Evolutionary conservation across 371 early-diverging fungal genomes (phyloP).

Genomic region (Batkoa obscura): DNA sequence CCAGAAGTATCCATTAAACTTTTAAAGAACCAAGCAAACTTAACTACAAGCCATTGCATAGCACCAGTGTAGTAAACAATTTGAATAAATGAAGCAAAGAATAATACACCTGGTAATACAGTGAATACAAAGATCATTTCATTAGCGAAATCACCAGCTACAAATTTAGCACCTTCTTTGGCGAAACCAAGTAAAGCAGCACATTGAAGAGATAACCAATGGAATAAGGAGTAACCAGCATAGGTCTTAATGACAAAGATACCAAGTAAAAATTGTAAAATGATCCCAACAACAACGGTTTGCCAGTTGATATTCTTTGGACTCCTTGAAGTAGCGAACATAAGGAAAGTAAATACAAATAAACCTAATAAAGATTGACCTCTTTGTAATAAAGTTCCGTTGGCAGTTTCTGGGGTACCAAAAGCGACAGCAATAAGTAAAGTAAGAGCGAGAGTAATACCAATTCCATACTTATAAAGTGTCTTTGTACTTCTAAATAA

Average conservation of each 20-base stretch:
- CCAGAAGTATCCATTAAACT: constrained; percentile 59
- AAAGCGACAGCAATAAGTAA: constrained; percentile 33
- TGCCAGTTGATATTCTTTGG: constrained; percentile 45
- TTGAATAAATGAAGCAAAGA: constrained; percentile 74
- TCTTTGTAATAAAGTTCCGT: constrained; percentile 42
- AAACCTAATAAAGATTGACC: constrained; percentile 60
- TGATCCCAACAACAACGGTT: constrained; percentile 50
- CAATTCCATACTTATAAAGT: constrained; percentile 8
- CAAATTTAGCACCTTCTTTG: constrained; percentile 35
- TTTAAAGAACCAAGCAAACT: constrained; percentile 46
- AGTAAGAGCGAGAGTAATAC: constrained; percentile 10
- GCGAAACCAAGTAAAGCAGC: constrained; percentile 46
- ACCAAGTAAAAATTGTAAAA: constrained; percentile 61
- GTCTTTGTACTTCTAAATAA: constrained; percentile 8
- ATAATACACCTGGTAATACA: constrained; percentile 68
- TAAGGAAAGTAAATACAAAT: constrained; percentile 28
- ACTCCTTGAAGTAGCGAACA: constrained; percentile 37
- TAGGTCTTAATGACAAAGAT: constrained; percentile 56
- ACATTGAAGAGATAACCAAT: constrained; percentile 43
- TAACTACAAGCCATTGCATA: constrained; percentile 60
- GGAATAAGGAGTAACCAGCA: constrained; percentile 59
- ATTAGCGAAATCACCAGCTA: constrained; percentile 32
- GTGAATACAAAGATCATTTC: constrained; percentile 33
- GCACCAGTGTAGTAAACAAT: constrained; percentile 68
- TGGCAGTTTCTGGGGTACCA: constrained; percentile 26